Evolutionary conservation across 768 basidiomycete genomes (phyloP).

Genomic region (Hebeloma cylindrosporum): DNA sequence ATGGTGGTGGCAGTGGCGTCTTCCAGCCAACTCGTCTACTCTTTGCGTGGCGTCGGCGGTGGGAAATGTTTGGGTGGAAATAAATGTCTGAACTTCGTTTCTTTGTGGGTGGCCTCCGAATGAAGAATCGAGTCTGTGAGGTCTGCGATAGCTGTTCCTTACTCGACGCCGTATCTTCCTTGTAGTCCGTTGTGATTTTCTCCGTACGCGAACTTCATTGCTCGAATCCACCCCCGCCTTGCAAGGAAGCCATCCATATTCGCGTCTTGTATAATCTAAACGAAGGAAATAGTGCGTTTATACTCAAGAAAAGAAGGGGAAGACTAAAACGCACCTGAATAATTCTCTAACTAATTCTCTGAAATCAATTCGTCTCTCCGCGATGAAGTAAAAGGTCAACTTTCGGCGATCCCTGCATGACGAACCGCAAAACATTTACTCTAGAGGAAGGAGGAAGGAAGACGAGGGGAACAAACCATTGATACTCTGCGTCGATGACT

Average conservation of each 20-base stretch:
- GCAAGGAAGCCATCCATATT: conserved; percentile 92
- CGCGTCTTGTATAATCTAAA: conserved; percentile 86
- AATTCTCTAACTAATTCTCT: conserved; percentile 93
- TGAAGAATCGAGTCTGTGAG: too few relatives aligned
- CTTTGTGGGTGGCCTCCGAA: too few relatives aligned
- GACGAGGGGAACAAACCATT: conserved; percentile 63
- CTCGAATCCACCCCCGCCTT: conserved; percentile 46
- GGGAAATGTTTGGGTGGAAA: too few relatives aligned
- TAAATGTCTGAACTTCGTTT: too few relatives aligned
- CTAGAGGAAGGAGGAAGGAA: conserved; percentile 1
- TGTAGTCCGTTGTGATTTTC: too few relatives aligned
- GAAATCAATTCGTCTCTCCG: conserved; percentile 95
- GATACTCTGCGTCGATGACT: conserved; percentile 97
- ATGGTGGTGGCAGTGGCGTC: too few relatives aligned
- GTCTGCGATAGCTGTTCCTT: too few relatives aligned
- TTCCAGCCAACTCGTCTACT: too few relatives aligned
- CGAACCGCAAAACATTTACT: neutral
- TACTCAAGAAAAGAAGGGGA: neutral
- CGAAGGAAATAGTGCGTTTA: neutral
- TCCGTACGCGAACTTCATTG: too few relatives aligned
- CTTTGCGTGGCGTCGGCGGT: too few relatives aligned
- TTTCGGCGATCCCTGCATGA: conserved; percentile 88
- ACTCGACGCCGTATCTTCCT: too few relatives aligned
- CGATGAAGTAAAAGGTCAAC: conserved; percentile 96
- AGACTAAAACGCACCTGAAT: conserved; percentile 62